phyloP scores from a whole-genome alignment of 2,329 filamentous ascomycete genomes.

The Xylariaceae sp. region DNA sequence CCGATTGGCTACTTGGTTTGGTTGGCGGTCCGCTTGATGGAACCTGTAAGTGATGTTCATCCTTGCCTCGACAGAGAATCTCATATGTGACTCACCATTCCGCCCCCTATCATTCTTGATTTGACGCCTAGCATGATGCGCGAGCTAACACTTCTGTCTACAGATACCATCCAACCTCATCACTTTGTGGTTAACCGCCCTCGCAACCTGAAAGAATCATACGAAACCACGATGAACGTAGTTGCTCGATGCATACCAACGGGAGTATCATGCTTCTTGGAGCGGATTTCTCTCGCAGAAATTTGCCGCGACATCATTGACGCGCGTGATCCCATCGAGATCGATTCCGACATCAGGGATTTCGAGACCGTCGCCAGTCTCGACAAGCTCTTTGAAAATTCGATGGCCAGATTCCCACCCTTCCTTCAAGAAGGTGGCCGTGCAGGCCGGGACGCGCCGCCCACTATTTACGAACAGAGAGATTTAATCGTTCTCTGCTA shows the following conservation, averaged over 20 bases:
- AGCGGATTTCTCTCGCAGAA: conserved; percentile 36
- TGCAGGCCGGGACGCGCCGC: conserved; percentile 16
- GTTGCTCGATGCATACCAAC: conserved; percentile 33
- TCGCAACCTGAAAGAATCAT: conserved; percentile 36
- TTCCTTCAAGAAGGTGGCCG: conserved; percentile 16
- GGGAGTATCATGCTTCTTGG: conserved; percentile 35
- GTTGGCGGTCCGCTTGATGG: conserved; percentile 17
- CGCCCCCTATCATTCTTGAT: neutral
- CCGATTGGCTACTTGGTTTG: conserved; percentile 36
- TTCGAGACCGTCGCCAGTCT: conserved; percentile 33
- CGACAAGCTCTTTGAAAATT: conserved; percentile 28
- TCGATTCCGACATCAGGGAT: conserved; percentile 28
- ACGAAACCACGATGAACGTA: conserved; percentile 25
- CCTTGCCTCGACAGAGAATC: neutral
- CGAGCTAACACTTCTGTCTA: conserved; percentile 32
- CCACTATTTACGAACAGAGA: conserved; percentile 18
- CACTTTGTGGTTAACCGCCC: conserved; percentile 39
- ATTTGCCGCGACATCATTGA: conserved; percentile 35
- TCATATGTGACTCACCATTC: neutral
- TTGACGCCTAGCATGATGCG: neutral
- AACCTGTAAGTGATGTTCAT: conserved; percentile 12
- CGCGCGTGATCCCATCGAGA: conserved; percentile 17
- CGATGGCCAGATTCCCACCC: conserved; percentile 19
- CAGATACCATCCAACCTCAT: conserved; percentile 35
- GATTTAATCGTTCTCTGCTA: conserved; percentile 23